Conservation (phyloP, 768 basidiomycete species). For the Galerina marginata region DNA sequence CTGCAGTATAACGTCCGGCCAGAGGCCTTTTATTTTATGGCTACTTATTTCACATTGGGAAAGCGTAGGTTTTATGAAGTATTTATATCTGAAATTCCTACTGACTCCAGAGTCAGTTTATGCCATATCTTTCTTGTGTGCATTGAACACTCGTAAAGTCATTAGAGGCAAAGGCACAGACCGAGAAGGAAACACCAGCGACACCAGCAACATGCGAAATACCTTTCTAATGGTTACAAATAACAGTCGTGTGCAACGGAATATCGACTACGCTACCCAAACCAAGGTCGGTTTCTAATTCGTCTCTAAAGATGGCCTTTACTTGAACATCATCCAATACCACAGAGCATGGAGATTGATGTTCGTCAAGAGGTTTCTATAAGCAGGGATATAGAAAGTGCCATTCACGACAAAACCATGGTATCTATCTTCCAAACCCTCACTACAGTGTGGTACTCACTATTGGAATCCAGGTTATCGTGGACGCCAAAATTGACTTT, state of each 20-base stretch:
- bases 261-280: conserved; percentile 6
- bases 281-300: conserved; percentile 7
- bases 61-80: conserved; percentile 48
- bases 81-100: not conserved
- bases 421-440: conserved; percentile 1
- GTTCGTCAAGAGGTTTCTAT: conserved; percentile 38
- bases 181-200: conserved; percentile 29
- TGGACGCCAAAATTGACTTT: conserved; percentile 10
- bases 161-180: conserved; percentile 59
- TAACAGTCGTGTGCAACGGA: conserved; percentile 19
- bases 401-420: conserved; percentile 4
- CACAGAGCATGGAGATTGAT: conserved; percentile 37
- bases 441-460: not conserved
- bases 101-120: conserved; percentile 36
- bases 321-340: not conserved
- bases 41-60: conserved; percentile 61
- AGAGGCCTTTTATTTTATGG: conserved; percentile 58
- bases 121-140: conserved; percentile 45
- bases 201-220: conserved; percentile 21
- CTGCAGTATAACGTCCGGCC: conserved; percentile 58
- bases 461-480: not conserved
- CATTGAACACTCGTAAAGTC: conserved; percentile 61
- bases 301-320: not conserved
- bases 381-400: conserved; percentile 27
- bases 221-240: conserved; percentile 30